Conservation (phyloP, 768 basidiomycete genomes). For the Boletus fagicola region DNA sequence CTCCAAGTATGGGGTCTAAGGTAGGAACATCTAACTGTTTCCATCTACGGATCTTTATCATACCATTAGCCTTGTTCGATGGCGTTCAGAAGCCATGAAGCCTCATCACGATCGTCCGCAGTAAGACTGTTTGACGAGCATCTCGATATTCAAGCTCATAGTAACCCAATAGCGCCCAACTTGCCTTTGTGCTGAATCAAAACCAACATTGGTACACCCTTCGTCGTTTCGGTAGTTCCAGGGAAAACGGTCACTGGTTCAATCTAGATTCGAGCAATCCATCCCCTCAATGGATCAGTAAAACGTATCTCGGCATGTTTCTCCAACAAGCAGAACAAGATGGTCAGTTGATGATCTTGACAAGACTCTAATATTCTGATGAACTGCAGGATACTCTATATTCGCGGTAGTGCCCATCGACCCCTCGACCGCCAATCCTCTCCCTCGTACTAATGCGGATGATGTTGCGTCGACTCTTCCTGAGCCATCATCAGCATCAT, state of each 20-base stretch:
- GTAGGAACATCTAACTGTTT: constrained; percentile 39
- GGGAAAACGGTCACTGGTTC: constrained; percentile 71
- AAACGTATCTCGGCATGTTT: constrained; percentile 80
- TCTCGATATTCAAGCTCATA: constrained; percentile 8
- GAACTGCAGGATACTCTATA: constrained; percentile 68
- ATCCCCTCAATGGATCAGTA: constrained; percentile 79
- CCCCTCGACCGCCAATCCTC: constrained; percentile 45
- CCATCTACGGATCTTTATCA: constrained; percentile 5
- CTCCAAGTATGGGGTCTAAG: constrained; percentile 81
- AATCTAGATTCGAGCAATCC: constrained; percentile 78
- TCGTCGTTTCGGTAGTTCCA: constrained; percentile 68
- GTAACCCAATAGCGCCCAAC: constrained; percentile 55
- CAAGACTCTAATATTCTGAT: constrained; percentile 6
- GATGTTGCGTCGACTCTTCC: constrained; percentile 63
- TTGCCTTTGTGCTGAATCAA: constrained; percentile 85
- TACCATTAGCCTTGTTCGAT: constrained; percentile 59
- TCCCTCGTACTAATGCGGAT: constrained; percentile 71
- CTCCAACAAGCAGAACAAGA: constrained; percentile 84
- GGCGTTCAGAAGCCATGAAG: constrained; percentile 82
- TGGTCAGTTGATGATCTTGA: constrained; percentile 44
- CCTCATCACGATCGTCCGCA: constrained; percentile 73
- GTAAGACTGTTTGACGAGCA: constrained; percentile 41
- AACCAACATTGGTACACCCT: constrained; percentile 89
- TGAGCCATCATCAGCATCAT: constrained; percentile 42
- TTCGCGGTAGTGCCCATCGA: constrained; percentile 73